Conservation (phyloP, 495 filamentous ascomycete species). For the Penicillium longicatenatum region DNA sequence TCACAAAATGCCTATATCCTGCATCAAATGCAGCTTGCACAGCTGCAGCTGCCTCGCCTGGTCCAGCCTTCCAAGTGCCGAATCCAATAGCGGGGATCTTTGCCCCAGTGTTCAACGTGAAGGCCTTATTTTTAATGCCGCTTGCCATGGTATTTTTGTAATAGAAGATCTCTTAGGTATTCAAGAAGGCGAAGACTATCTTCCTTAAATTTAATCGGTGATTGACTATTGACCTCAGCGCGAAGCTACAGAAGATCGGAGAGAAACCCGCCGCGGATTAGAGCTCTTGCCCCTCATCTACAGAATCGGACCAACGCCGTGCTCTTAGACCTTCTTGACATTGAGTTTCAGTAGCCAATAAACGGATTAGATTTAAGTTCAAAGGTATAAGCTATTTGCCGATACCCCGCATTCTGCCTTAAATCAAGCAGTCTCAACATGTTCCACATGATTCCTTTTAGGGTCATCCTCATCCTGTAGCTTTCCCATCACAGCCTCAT, state of each 20-base stretch:
- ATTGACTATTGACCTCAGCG: too few species aligned
- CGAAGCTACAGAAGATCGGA: conserved; percentile 1
- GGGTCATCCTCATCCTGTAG: conserved; percentile 13
- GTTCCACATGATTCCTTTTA: conserved; percentile 14
- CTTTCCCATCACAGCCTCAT: conserved; percentile 17
- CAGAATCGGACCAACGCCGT: neutral
- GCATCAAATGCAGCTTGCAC: conserved; percentile 42
- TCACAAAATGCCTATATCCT: conserved; percentile 58
- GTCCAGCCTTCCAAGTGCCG: conserved; percentile 49
- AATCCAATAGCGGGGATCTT: conserved; percentile 68
- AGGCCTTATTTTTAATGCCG: conserved; percentile 24
- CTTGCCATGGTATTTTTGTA: neutral
- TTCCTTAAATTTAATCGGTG: too few species aligned
- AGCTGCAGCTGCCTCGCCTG: conserved; percentile 29
- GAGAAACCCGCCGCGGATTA: conserved; percentile 13
- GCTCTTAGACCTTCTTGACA: neutral
- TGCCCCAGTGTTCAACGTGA: conserved; percentile 67
- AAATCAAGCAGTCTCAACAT: conserved; percentile 17
- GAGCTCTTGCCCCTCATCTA: neutral
- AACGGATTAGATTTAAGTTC: too few species aligned
- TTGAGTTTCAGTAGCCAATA: too few species aligned
- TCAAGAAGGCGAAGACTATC: too few species aligned
- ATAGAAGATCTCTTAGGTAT: neutral
- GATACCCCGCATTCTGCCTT: neutral
- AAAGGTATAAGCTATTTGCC: neutral